Conservation (phyloP, 2,329 filamentous ascomycete species). For the Fusarium pseudoanthophilum region DNA sequence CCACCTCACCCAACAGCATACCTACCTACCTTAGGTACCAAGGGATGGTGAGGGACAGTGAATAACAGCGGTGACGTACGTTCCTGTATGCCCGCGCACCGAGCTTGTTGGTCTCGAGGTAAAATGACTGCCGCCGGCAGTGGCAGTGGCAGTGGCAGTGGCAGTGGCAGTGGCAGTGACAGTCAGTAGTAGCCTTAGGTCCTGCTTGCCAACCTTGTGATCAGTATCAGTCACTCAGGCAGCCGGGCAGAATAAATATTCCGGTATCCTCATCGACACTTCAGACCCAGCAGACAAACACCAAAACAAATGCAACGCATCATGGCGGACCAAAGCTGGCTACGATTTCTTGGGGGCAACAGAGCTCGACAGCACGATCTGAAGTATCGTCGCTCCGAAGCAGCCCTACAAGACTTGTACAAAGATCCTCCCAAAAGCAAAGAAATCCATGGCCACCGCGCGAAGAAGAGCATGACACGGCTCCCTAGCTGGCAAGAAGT, state of each 20-base stretch:
- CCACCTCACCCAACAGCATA: neutral
- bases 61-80: neutral
- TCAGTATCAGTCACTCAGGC: neutral
- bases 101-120: neutral
- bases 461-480: slow-evolving; percentile 13
- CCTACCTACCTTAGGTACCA: too few species aligned
- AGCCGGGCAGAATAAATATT: neutral
- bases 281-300: neutral
- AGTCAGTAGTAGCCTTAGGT: neutral
- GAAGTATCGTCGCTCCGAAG: slow-evolving; percentile 36
- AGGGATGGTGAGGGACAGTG: neutral
- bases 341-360: slow-evolving; percentile 41
- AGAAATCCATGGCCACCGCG: neutral
- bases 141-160: neutral
- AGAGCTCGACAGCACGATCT: slow-evolving; percentile 38
- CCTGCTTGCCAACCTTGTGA: neutral
- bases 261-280: neutral
- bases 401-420: slow-evolving; percentile 31
- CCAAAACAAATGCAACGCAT: neutral
- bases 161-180: neutral
- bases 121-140: neutral
- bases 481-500: slow-evolving; percentile 31
- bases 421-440: slow-evolving; percentile 4
- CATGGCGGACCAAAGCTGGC: slow-evolving; percentile 42
- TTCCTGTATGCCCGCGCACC: neutral